Base-by-base conservation (phyloP, 83 land plant genomes). In the Diphasiastrum complanatum region DNA sequence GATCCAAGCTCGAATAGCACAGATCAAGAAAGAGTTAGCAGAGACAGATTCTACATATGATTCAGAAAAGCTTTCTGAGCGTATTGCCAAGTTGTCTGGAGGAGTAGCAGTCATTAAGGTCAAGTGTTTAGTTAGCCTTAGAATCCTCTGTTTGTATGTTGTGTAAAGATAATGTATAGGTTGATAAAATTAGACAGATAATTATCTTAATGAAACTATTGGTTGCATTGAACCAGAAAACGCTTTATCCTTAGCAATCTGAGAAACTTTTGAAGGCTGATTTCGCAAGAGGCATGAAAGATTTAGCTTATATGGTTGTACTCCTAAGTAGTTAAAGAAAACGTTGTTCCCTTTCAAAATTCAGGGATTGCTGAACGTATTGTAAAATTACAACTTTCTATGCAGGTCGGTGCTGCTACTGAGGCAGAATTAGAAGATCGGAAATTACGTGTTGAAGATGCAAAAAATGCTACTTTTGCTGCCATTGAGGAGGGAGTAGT, bases 71-170 rank as follows among this genome's bases (percentile, higher is more conserved):
- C 77, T 89, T 10, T 72, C 81, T 22, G 89, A 85, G 69, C 79
- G 96, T 46, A 89, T 93, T 70, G 96, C 92, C 30, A 89, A 86
- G 67, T 84, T 93, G 22, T 77, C 74, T 49, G 88, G 99, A 68
- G 99, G 92, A 19, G 86, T 89, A 38, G 99, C 96, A 40, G 74
- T 89, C 20, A 86, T 93, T 31, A 89, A 89, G 96, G 97, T 92
- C 20, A 19, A 22, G 22, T 37, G 25, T 41, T 5, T 8, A 14
- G 16, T 27, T 8, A 33, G n/a, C 29, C 10, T 16, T 22, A 16
- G 59, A 5, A 25, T 16, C 6, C 14, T 28, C 47, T 32, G 47
- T 6, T 26, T 56, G 47, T 56, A 56, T n/a, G 19, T 8, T 3
- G 43, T 28, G 47, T 8, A 40, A 16, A 16, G 43, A 16, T 8